Evolutionary conservation across 1,139 yeast species (phyloP), one percentile per base, ranked within the genome.

Genomic region (Hyphopichia khmerensis): DNA sequence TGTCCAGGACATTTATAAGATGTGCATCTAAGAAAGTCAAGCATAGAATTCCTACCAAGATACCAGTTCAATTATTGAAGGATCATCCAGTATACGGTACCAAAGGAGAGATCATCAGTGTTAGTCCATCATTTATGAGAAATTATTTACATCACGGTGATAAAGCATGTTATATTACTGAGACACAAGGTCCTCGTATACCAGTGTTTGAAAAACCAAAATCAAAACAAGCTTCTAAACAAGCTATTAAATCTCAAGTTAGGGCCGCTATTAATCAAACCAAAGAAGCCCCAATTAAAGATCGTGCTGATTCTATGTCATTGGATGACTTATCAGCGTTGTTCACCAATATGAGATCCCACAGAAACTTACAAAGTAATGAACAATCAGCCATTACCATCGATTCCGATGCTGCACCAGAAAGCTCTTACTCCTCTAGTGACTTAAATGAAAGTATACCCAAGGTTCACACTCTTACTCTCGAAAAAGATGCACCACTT

Each of bases 71-170:
- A 65, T 70, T 89, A 29, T 70, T 88, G 48, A 75, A 73, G 54
- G 87, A 87, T 55, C 75, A 82, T 56, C 78, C 81, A 32, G 75
- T 74, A 10, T 62, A 80, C 44, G 89, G 88, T n/a, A 69, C 65
- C 34, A 60, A 61, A 39, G 96, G 96, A 24, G 86, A 90, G 65
- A 73, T 90, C 36, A 75, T 87, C 21, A 68, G 77, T 33, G 96
- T 89, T n/a, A 76, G 80, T 47, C 88, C 96, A 29, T 87, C 93
- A 15, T 73, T 79, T 46, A 90, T 90, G 96, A 79, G 93, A 60
- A 87, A 87, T 65, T 79, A 69, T 53, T 74, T 90, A 44, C 89
- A 89, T 55, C 78, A 79, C 40, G 57, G 69, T 47, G 83, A 87
- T 52, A 86, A 87, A 38, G 96, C 96, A 3, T 78, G 80, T 32